A percentile compares a stretch with the other conserved stretches of the same genome.
Conservation (phyloP, 192 early-diverging fungal species). For the Umbelopsis sp. region DNA sequence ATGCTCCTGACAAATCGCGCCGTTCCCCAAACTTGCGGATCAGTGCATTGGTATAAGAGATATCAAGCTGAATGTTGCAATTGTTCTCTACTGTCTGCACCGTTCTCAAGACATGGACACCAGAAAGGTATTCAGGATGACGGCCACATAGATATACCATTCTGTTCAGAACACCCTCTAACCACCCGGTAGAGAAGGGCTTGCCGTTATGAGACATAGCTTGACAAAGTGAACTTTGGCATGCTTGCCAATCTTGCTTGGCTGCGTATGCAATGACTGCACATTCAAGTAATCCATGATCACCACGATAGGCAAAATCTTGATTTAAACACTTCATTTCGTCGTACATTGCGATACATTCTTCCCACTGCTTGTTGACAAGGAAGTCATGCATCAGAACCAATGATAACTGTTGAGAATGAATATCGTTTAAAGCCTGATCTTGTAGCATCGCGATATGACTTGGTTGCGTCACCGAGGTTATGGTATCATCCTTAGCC, state of each 20-base stretch:
- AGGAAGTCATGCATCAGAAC: constrained; percentile 1
- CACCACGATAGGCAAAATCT: neutral
- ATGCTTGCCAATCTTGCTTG: neutral
- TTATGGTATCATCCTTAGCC: neutral
- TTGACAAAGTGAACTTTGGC: neutral
- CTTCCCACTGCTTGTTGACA: constrained; percentile 14
- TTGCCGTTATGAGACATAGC: neutral
- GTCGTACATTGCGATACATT: neutral
- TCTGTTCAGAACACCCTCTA: neutral
- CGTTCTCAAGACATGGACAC: neutral
- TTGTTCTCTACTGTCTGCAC: neutral
- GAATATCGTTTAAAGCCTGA: neutral
- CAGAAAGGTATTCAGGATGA: neutral
- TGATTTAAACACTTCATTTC: constrained; percentile 10
- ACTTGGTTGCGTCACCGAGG: neutral
- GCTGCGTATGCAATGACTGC: constrained; percentile 11
- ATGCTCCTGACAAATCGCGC: neutral
- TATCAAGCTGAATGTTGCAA: neutral
- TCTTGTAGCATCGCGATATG: neutral
- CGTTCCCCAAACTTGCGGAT: constrained; percentile 5
- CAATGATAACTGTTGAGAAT: constrained; percentile 5
- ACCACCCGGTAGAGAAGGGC: neutral
- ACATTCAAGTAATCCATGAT: constrained; percentile 6
- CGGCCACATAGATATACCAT: neutral
- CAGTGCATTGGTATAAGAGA: constrained; percentile 5